Evolutionary conservation across 257 asterid genomes (phyloP).

Genomic region (Misopates orontium): DNA sequence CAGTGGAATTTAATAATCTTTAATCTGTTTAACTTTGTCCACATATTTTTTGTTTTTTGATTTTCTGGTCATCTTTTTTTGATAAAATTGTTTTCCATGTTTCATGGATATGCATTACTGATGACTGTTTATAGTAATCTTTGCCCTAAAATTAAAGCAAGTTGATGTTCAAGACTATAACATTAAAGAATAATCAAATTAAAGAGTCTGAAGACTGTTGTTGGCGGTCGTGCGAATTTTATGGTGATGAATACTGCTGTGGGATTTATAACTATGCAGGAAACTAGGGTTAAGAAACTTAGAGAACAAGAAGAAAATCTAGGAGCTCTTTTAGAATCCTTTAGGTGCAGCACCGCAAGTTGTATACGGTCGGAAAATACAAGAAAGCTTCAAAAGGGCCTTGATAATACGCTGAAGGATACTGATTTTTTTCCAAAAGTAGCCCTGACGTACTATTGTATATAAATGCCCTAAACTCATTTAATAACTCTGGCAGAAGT

Average conservation of each 20-base stretch:
- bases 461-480: background rate
- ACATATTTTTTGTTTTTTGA: background rate
- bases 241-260: background rate
- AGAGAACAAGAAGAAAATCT: background rate
- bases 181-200: background rate
- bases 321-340: background rate
- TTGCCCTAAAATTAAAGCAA: background rate
- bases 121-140: background rate
- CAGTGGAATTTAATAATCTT: background rate
- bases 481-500: background rate
- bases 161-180: too few species aligned
- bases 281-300: background rate
- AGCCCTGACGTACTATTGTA: too few species aligned
- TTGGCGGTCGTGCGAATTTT: background rate
- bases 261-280: background rate
- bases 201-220: background rate
- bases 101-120: background rate
- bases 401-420: background rate
- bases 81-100: background rate
- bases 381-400: background rate
- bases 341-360: background rate
- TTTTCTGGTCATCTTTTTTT: background rate
- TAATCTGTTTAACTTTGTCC: background rate
- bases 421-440: background rate
- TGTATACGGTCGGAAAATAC: background rate